Conservation (phyloP, 345 rosid genomes). For the Reutealis trisperma region DNA sequence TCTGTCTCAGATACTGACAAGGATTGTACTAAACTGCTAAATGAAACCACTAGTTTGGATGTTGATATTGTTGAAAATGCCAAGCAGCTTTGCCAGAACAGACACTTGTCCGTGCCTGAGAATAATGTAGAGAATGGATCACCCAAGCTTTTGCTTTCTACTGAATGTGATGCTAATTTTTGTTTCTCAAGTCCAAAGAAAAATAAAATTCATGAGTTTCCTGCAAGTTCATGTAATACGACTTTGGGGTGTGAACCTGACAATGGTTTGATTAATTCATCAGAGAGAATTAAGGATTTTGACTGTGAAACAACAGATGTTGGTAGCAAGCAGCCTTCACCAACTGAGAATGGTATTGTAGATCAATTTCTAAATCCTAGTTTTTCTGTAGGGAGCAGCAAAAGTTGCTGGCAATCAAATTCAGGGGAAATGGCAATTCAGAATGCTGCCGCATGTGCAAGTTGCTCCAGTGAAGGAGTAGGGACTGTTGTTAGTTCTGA, state of each 20-base stretch:
- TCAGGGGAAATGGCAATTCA: slow-evolving; percentile 22
- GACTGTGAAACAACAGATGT: slow-evolving; percentile 24
- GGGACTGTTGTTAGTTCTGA: slow-evolving; percentile 20
- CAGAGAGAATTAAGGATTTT: slow-evolving; percentile 30
- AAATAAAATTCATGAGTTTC: slow-evolving; percentile 24
- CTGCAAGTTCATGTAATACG: slow-evolving; percentile 24
- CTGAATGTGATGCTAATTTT: slow-evolving; percentile 26
- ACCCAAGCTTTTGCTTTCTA: slow-evolving; percentile 23
- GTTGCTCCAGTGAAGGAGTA: slow-evolving; percentile 15
- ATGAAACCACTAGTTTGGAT: slow-evolving; percentile 25
- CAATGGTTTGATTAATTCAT: slow-evolving; percentile 13
- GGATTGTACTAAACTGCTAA: slow-evolving; percentile 24
- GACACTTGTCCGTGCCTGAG: slow-evolving; percentile 29
- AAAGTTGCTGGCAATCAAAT: slow-evolving; percentile 10
- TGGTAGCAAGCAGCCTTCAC: slow-evolving; percentile 29
- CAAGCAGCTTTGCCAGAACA: slow-evolving; percentile 30
- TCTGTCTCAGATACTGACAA: slow-evolving; percentile 30
- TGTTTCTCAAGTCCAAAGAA: slow-evolving; percentile 30
- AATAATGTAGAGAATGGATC: slow-evolving; percentile 25
- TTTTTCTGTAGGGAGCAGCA: slow-evolving; percentile 8
- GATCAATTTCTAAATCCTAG: slow-evolving; percentile 24
- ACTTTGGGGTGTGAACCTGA: slow-evolving; percentile 7
- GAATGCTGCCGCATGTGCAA: slow-evolving; percentile 13
- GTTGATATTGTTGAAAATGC: slow-evolving; percentile 29
- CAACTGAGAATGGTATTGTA: slow-evolving; percentile 29